Conservation (phyloP, 495 filamentous ascomycete genomes). For the Xanthoparmelia taractica region DNA sequence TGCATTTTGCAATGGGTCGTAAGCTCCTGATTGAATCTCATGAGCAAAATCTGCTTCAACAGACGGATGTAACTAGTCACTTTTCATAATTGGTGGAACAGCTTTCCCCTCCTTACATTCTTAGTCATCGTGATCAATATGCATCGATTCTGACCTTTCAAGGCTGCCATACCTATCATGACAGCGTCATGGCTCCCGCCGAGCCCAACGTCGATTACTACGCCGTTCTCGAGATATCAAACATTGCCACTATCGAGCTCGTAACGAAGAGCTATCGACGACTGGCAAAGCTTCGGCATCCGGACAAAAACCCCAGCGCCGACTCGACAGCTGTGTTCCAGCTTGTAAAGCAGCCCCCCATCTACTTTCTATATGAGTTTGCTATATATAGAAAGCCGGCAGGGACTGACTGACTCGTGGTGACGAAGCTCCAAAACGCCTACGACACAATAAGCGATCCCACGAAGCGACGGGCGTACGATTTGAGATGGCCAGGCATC, state of each 20-base stretch:
- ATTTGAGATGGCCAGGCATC: slow-evolving; percentile 4
- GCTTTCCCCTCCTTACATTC: no score
- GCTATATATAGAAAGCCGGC: no score
- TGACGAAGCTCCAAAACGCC: slow-evolving; percentile 28
- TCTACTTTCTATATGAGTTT: no score
- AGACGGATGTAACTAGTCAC: no score
- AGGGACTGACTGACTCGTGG: slow-evolving; percentile 1
- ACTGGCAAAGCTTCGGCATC: slow-evolving; percentile 13
- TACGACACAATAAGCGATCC: slow-evolving; percentile 32
- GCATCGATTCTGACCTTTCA: no score
- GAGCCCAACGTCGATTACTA: slow-evolving; percentile 32
- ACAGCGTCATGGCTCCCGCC: slow-evolving; percentile 26
- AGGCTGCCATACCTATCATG: background rate
- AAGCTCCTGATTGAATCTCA: no score
- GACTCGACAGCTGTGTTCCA: slow-evolving; percentile 14
- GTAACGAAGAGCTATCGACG: slow-evolving; percentile 24
- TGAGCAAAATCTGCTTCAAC: no score
- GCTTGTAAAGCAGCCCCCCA: slow-evolving; percentile 7
- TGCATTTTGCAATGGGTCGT: no score
- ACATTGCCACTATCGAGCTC: slow-evolving; percentile 27
- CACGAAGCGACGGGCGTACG: background rate
- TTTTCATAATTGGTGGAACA: no score
- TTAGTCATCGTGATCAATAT: no score
- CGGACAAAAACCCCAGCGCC: slow-evolving; percentile 10
- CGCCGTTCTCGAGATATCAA: slow-evolving; percentile 28